A percentile compares a stretch with the other conserved stretches of the same genome.
Evolutionary conservation across 352 stramenopile species (phyloP).

Genomic region (Pythium dissimile): DNA sequence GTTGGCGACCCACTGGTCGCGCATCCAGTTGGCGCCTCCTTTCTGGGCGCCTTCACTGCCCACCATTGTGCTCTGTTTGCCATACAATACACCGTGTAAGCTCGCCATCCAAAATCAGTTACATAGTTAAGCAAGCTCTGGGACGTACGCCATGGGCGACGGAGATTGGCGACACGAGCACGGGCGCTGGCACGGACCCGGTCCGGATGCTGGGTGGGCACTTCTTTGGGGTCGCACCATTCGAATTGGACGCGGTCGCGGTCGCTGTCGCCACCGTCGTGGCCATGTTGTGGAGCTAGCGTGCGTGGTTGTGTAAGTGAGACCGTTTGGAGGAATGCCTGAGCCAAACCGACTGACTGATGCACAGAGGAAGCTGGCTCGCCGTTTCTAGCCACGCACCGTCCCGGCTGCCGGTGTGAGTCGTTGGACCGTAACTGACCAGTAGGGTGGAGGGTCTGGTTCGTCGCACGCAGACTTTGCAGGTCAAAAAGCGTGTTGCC

Average conservation of each 20-base stretch:
- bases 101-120: background rate
- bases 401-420: background rate
- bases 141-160: slow-evolving; percentile 28
- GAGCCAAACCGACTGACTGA: too few relatives aligned
- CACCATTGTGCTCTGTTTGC: slow-evolving; percentile 33
- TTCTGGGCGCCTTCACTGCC: slow-evolving; percentile 31
- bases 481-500: background rate
- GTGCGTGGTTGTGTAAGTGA: background rate
- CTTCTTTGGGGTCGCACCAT: slow-evolving; percentile 19
- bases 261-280: background rate
- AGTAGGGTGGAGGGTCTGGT: slow-evolving; percentile 10
- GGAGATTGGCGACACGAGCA: slow-evolving; percentile 35
- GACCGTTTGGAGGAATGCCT: too few relatives aligned
- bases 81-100: too few relatives aligned
- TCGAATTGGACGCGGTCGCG: background rate
- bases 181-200: slow-evolving; percentile 16
- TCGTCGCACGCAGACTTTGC: slow-evolving; percentile 13
- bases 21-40: slow-evolving; percentile 61
- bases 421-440: slow-evolving; percentile 9
- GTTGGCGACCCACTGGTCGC: slow-evolving; percentile 83
- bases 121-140: background rate
- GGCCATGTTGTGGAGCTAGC: background rate
- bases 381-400: background rate
- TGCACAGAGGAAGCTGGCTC: too few relatives aligned
- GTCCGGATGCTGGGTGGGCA: slow-evolving; percentile 27